These are phyloP conservation scores for Pichia insulana DNA, from an alignment of 805 yeast genomes.

Conservation along the genomic window DNA sequence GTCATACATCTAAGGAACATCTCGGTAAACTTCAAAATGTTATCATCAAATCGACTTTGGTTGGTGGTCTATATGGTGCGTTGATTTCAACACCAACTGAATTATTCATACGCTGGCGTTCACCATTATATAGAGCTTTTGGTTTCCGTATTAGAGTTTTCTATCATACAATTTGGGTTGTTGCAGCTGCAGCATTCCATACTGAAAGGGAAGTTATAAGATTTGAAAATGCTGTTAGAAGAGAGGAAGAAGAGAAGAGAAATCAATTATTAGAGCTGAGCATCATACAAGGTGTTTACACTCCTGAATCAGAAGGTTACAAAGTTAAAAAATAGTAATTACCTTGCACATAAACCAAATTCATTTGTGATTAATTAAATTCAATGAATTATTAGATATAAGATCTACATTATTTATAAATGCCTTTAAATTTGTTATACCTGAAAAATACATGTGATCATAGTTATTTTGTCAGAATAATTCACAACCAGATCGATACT, in stretches of 20 bases:
- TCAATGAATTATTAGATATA: too few species aligned
- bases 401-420: too few species aligned
- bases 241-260: constrained; percentile 26
- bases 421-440: too few species aligned
- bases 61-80: constrained; percentile 32
- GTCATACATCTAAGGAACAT: constrained; percentile 16
- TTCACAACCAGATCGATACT: too few species aligned
- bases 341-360: too few species aligned
- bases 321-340: constrained; percentile 4
- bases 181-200: constrained; percentile 29
- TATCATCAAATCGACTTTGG: constrained; percentile 25
- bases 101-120: constrained; percentile 28
- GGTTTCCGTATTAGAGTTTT: constrained; percentile 30
- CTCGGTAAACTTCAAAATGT: constrained; percentile 21
- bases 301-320: constrained; percentile 23
- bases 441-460: neutral
- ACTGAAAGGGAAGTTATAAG: constrained; percentile 29
- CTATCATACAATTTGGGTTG: constrained; percentile 31
- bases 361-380: too few species aligned
- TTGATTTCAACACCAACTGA: constrained; percentile 31
- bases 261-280: constrained; percentile 27
- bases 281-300: constrained; percentile 26
- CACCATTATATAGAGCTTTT: constrained; percentile 30
- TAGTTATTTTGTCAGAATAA: too few species aligned
- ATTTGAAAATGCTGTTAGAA: constrained; percentile 25